Conservation (phyloP, 345 rosid species). For the Hibiscus mutabilis region DNA sequence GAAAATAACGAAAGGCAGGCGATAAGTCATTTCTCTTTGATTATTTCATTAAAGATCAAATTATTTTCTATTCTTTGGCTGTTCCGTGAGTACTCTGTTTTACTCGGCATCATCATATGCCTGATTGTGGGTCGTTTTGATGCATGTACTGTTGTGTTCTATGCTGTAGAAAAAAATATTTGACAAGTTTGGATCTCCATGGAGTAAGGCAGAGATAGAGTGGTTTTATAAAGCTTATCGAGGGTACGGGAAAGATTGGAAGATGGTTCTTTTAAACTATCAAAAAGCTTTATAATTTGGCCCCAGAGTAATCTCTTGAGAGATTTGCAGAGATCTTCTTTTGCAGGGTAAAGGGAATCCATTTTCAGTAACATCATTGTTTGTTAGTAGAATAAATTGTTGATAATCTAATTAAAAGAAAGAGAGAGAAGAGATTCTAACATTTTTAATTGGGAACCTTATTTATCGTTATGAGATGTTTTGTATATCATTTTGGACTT, state of each 20-base stretch:
- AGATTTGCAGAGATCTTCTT: constrained; percentile 14
- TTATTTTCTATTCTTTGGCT: background rate
- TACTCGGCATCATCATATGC: constrained; percentile 1
- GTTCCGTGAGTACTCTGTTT: background rate
- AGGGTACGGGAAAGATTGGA: constrained; percentile 55
- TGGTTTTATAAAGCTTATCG: constrained; percentile 83
- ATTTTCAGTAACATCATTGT: background rate
- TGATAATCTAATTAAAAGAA: too few relatives aligned
- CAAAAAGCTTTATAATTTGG: too few relatives aligned
- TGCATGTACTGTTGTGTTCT: constrained; percentile 17
- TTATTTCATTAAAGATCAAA: background rate
- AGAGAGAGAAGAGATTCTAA: too few relatives aligned
- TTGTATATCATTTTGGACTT: background rate
- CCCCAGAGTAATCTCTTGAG: too few relatives aligned
- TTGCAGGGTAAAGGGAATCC: background rate
- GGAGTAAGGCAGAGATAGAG: constrained; percentile 81
- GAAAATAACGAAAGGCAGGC: constrained; percentile 16
- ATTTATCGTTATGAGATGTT: background rate
- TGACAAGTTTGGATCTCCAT: constrained; percentile 82
- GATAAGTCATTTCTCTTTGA: background rate
- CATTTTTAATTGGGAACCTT: background rate
- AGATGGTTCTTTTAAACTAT: too few relatives aligned
- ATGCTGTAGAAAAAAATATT: constrained; percentile 53
- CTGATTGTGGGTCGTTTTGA: constrained; percentile 7
- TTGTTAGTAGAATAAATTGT: too few relatives aligned